Conservation (phyloP, 2,329 filamentous ascomycete species). For the Phialophora chinensis region DNA sequence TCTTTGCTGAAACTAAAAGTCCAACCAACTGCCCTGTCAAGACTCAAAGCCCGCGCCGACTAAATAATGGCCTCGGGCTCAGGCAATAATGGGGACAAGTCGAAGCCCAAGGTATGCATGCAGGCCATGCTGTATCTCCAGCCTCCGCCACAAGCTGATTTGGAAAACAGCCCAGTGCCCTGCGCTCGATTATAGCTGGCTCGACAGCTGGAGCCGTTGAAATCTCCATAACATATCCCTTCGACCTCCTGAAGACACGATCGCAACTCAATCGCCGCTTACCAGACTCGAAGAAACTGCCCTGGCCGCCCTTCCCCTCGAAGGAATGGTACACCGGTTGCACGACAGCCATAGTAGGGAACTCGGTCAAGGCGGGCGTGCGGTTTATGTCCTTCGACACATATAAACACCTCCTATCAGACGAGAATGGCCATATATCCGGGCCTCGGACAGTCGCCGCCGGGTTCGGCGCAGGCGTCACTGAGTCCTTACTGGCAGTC, state of each 20-base stretch:
- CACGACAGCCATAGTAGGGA: constrained; percentile 94
- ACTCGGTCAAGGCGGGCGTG: constrained; percentile 94
- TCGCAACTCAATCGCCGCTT: constrained; percentile 89
- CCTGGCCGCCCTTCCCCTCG: constrained; percentile 87
- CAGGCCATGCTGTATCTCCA: background rate
- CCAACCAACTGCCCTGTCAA: background rate
- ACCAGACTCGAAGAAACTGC: constrained; percentile 81
- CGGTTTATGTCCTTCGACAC: constrained; percentile 96
- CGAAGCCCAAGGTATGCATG: constrained; percentile 30
- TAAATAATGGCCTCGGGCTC: constrained; percentile 29
- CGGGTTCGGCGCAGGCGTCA: constrained; percentile 92
- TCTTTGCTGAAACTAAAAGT: background rate
- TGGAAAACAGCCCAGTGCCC: constrained; percentile 68
- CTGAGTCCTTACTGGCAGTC: constrained; percentile 89
- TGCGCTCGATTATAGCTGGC: constrained; percentile 90
- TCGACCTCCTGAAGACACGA: constrained; percentile 95
- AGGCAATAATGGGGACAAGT: constrained; percentile 27
- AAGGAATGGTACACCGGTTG: constrained; percentile 97
- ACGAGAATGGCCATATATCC: constrained; percentile 84
- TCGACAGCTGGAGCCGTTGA: constrained; percentile 93
- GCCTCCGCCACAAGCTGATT: constrained; percentile 12
- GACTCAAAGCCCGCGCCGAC: background rate
- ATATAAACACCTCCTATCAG: constrained; percentile 82
- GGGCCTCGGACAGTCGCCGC: constrained; percentile 90
- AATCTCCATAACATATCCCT: constrained; percentile 93